Evolutionary conservation across 208 protist species (phyloP).

Genomic region (Leptomonas pyrrhocoris): DNA sequence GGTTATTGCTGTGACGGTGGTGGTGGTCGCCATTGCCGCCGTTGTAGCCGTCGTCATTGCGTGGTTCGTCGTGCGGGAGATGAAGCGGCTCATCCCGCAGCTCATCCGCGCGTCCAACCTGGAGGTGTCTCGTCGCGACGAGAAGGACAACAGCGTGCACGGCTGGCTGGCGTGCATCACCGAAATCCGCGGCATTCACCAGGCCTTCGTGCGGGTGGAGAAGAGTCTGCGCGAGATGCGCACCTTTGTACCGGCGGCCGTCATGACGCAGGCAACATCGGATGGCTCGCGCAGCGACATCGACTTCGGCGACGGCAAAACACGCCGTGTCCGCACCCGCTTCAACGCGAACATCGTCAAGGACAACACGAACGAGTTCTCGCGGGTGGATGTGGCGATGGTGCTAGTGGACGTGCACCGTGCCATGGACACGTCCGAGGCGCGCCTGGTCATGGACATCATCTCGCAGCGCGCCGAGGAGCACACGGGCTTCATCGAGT

Average conservation of each 20-base stretch:
- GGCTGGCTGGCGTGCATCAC: constrained; percentile 44
- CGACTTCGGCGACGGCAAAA: constrained; percentile 25
- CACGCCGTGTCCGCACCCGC: constrained; percentile 39
- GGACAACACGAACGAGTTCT: constrained; percentile 64
- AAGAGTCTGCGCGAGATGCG: constrained; percentile 54
- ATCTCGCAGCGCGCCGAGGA: constrained; percentile 40
- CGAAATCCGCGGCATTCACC: constrained; percentile 48
- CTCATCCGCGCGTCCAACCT: constrained; percentile 59
- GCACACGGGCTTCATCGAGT: constrained; percentile 64
- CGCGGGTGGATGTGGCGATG: constrained; percentile 48
- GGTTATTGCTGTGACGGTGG: constrained; percentile 45
- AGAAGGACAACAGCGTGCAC: constrained; percentile 24
- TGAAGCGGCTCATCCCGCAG: constrained; percentile 56
- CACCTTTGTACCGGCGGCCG: constrained; percentile 49
- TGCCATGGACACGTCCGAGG: constrained; percentile 28
- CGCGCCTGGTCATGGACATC: constrained; percentile 40
- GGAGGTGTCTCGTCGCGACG: constrained; percentile 41
- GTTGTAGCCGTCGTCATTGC: constrained; percentile 49
- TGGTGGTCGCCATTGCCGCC: constrained; percentile 52
- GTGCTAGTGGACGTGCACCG: constrained; percentile 59
- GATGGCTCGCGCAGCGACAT: constrained; percentile 23
- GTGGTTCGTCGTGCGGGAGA: constrained; percentile 47
- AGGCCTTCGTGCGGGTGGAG: constrained; percentile 44
- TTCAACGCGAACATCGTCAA: constrained; percentile 76
- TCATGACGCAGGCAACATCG: constrained; percentile 40